phyloP scores from a whole-genome alignment of 2,329 filamentous ascomycete species.

The Aspergillus unguis region DNA sequence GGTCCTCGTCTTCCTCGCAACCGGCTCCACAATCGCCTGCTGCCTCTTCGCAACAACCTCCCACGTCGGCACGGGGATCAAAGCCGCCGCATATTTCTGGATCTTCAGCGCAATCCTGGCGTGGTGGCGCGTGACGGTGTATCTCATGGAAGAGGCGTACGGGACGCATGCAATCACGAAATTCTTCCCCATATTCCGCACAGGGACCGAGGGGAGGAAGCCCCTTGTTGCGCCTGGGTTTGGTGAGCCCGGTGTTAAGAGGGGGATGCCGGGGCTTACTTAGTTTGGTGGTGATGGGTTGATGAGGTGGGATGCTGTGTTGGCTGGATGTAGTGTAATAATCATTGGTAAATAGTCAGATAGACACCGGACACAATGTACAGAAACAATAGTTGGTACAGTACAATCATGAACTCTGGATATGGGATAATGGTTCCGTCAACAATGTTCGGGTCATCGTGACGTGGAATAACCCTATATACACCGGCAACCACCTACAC shows the following conservation, averaged over 20 bases:
- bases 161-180: neutral
- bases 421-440: no score
- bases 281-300: neutral
- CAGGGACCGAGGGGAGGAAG: neutral
- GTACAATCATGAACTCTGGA: no score
- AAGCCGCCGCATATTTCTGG: constrained; percentile 4
- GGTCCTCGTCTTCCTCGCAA: neutral
- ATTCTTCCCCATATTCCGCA: constrained; percentile 1
- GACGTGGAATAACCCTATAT: no score
- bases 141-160: constrained; percentile 4
- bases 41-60: neutral
- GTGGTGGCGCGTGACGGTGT: constrained; percentile 1
- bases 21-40: constrained; percentile 1
- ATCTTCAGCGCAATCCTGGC: neutral
- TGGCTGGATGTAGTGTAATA: no score
- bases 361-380: no score
- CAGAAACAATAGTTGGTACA: no score
- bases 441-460: no score
- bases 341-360: no score
- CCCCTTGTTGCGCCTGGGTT: neutral
- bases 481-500: no score
- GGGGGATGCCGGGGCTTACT: constrained; percentile 4
- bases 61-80: neutral
- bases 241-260: constrained; percentile 3
- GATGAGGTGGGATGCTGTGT: no score